phyloP scores from a whole-genome alignment of 2,329 filamentous ascomycete genomes.

The Exophiala dermatitidis region DNA sequence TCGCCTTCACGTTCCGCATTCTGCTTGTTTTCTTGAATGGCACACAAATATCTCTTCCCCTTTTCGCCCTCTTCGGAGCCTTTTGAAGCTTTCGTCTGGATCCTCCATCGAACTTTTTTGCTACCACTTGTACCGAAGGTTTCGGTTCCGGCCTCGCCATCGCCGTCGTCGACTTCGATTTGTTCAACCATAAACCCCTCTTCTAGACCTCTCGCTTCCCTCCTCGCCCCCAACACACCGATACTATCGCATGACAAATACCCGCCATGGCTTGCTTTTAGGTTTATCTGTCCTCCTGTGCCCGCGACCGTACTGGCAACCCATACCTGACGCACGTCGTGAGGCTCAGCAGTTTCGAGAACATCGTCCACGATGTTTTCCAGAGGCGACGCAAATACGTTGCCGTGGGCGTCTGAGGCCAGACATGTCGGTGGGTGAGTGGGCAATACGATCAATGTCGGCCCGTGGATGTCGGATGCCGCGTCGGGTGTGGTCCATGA shows the following conservation, averaged over 20 bases:
- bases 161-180: conserved; percentile 4
- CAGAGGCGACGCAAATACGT: conserved; percentile 71
- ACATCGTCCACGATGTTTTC: conserved; percentile 86
- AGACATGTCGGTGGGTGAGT: conserved; percentile 66
- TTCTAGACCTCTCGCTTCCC: conserved; percentile 30
- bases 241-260: conserved; percentile 35
- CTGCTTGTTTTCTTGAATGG: conserved; percentile 4
- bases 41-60: conserved; percentile 15
- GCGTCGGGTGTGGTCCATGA: conserved; percentile 84
- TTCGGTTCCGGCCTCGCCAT: conserved; percentile 10
- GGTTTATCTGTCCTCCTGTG: conserved; percentile 55
- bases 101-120: conserved; percentile 4
- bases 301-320: conserved; percentile 77
- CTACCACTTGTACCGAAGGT: conserved; percentile 2
- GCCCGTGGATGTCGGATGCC: conserved; percentile 67
- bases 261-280: conserved; percentile 87
- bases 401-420: conserved; percentile 77
- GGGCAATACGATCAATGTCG: conserved; percentile 73
- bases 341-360: conserved; percentile 78
- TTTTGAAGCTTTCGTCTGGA: conserved; percentile 15
- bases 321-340: conserved; percentile 95
- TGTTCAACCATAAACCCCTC: conserved; percentile 23
- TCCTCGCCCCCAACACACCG: conserved; percentile 24
- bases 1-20: conserved; percentile 1
- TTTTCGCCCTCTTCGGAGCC: conserved; percentile 6